These are phyloP conservation scores for Amniculicola lignicola DNA, from an alignment of 495 filamentous ascomycete species.

Conservation along the genomic window DNA sequence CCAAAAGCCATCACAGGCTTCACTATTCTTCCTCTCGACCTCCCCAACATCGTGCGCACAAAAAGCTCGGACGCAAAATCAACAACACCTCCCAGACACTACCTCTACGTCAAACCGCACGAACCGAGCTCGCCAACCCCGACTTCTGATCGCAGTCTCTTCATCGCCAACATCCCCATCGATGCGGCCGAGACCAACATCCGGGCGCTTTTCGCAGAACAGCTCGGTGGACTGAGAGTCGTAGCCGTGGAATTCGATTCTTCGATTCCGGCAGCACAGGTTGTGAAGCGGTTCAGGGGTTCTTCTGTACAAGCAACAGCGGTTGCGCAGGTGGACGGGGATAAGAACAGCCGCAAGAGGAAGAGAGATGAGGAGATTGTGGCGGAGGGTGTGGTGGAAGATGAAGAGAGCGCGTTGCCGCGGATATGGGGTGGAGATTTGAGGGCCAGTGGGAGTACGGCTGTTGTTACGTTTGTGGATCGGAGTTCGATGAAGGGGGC, in stretches of 20 bases:
- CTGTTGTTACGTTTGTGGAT: slow-evolving; percentile 80
- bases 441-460: slow-evolving; percentile 68
- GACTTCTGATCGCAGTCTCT: slow-evolving; percentile 63
- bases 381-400: slow-evolving; percentile 43
- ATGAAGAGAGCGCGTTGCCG: slow-evolving; percentile 55
- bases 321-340: slow-evolving; percentile 60
- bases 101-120: slow-evolving; percentile 82
- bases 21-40: slow-evolving; percentile 36
- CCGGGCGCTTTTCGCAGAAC: slow-evolving; percentile 64
- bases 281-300: slow-evolving; percentile 1
- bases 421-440: slow-evolving; percentile 72
- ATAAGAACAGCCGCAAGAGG: slow-evolving; percentile 41
- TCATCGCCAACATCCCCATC: slow-evolving; percentile 81
- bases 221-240: slow-evolving; percentile 66
- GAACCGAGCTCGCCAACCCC: slow-evolving; percentile 70
- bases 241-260: slow-evolving; percentile 70
- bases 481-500: slow-evolving; percentile 66
- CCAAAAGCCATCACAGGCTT: slow-evolving; percentile 34
- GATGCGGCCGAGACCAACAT: slow-evolving; percentile 78
- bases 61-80: slow-evolving; percentile 35
- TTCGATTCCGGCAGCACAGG: slow-evolving; percentile 5
- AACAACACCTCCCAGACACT: too few species aligned
- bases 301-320: too few species aligned
- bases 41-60: slow-evolving; percentile 14
- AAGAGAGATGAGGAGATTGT: slow-evolving; percentile 46